A percentile compares a stretch with the other conserved stretches of the same genome.
Evolutionary conservation across 176 grass and related monocot species (phyloP).

Genomic region (Avena eriantha): DNA sequence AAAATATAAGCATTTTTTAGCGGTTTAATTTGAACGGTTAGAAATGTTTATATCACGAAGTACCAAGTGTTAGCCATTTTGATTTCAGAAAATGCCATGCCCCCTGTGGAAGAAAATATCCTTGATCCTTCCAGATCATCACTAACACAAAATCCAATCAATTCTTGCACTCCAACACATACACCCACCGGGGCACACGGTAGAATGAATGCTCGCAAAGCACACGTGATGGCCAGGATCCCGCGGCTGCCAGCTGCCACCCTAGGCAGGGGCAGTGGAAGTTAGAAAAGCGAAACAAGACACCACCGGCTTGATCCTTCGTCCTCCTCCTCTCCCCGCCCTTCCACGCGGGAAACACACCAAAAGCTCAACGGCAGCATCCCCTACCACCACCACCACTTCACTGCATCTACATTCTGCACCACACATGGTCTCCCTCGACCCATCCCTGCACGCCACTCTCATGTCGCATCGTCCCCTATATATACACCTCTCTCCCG

Average conservation of each 20-base stretch:
- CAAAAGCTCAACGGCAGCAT: constrained; percentile 32
- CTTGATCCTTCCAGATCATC: constrained; percentile 2
- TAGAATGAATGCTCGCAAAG: not conserved
- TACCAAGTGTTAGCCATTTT: not conserved
- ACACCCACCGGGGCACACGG: not conserved
- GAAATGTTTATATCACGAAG: too few relatives aligned
- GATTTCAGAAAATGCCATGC: not conserved
- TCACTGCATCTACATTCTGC: constrained; percentile 16
- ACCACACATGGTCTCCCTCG: not conserved
- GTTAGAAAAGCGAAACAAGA: constrained; percentile 19
- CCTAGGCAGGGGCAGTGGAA: not conserved
- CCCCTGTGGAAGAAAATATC: not conserved
- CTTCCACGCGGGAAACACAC: constrained; percentile 22
- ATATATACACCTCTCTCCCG: constrained; percentile 23
- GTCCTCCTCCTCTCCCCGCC: not conserved
- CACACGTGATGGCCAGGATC: not conserved
- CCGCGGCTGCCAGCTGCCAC: constrained; percentile 3
- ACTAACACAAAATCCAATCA: not conserved
- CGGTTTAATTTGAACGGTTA: too few relatives aligned
- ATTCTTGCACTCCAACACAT: not conserved
- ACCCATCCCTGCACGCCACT: constrained; percentile 28
- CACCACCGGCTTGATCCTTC: not conserved
- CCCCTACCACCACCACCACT: not conserved
- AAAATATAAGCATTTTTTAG: too few relatives aligned
- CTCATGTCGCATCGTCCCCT: not conserved